Base-by-base conservation (phyloP, 371 early-diverging fungal genomes). In the Apophysomyces ossiformis region DNA sequence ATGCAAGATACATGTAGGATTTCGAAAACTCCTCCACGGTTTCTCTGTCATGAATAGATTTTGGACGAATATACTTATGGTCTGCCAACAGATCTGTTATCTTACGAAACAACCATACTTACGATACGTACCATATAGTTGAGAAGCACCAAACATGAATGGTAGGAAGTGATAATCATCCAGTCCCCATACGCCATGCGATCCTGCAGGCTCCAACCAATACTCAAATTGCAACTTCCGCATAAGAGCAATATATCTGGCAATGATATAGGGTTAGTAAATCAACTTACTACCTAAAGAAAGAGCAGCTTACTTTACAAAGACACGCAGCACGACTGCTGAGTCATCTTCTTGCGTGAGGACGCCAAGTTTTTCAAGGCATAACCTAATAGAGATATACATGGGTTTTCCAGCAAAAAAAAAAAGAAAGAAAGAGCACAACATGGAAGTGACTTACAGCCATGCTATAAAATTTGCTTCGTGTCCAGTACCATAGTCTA, bases 401-500 rank as follows among this genome's bases (percentile, higher is more conserved):
- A 16, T 43, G 44, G 44, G 15, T 38, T 11, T 9, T 45, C 12
- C 15, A 54, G n/a, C 26, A 4, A 13, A 37, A 36, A 18, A 37
- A 39, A 59, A n/a, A 26, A 47, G 39, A 15, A 59, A 37, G 8
- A 61, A 6, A 16, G 32, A 15, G 32, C 32, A 26, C 2, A 26
- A 26, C 32, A 26, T 26, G 32, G 32, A 26, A 2, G 3, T 26
- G 32, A 73, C 83, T 77, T 90, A 92, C 71, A 99, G 81, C 83
- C 93, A 99, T 26, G 92, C 91, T 38, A 98, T 78, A 68, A 99
- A 99, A 65, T 95, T 95, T 8, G 97, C 90, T 85, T 99, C 99
- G 70, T 99, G 99, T 1, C 99, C 99, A 18, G 97, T 97, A 35
- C 99, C 99, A 80, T 99, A 99, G 82, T 99, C 99, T 37, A 99